A percentile compares a stretch with the other conserved stretches of the same genome.
Evolutionary conservation across 768 basidiomycete genomes (phyloP).

Genomic region (Russula sp.): DNA sequence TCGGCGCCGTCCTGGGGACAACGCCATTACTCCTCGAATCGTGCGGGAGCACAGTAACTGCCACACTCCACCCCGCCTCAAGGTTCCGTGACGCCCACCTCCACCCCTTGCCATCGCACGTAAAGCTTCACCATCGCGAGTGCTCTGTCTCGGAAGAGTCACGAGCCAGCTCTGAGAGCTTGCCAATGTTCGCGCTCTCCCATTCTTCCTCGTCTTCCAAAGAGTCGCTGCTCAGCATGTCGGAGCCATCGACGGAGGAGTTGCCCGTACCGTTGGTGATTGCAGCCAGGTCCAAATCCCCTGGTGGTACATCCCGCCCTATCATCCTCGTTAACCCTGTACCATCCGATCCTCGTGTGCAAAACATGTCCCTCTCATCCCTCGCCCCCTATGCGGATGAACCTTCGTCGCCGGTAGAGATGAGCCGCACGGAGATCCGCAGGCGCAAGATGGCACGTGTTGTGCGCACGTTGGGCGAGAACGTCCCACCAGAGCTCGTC

Average conservation of each 20-base stretch:
- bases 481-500: slow-evolving; percentile 27
- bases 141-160: neutral
- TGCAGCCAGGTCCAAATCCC: slow-evolving; percentile 11
- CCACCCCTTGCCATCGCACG: neutral
- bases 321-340: slow-evolving; percentile 30
- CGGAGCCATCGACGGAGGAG: slow-evolving; percentile 24
- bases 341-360: slow-evolving; percentile 26
- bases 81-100: neutral
- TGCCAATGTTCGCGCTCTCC: neutral
- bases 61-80: neutral
- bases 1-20: slow-evolving; percentile 20
- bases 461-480: slow-evolving; percentile 27
- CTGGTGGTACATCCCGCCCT: slow-evolving; percentile 24
- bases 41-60: slow-evolving; percentile 1
- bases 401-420: slow-evolving; percentile 7
- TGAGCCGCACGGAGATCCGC: slow-evolving; percentile 6
- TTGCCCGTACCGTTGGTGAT: slow-evolving; percentile 18
- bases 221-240: slow-evolving; percentile 22
- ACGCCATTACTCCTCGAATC: slow-evolving; percentile 20
- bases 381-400: neutral
- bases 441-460: slow-evolving; percentile 21
- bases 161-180: neutral
- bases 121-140: slow-evolving; percentile 11
- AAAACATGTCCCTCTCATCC: slow-evolving; percentile 31
- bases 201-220: slow-evolving; percentile 22